Base-by-base conservation (phyloP, 495 filamentous ascomycete genomes). In the Barbatosphaeria neglecta region DNA sequence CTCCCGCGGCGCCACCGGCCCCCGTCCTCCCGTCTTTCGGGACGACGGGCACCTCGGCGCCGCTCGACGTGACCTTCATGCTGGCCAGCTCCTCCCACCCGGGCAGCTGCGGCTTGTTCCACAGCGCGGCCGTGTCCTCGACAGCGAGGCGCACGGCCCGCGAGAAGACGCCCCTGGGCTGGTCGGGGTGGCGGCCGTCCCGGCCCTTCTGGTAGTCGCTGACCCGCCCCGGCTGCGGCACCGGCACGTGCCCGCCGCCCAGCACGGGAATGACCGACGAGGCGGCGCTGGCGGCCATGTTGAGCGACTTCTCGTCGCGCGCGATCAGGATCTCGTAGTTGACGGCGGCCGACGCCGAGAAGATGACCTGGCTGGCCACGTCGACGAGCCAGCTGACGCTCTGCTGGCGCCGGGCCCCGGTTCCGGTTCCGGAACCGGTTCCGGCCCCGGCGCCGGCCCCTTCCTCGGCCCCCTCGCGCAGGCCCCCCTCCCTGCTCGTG, bases 381-480 rank as follows among this genome's bases (percentile, higher is more conserved):
- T 98, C 92, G 35, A 98, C 78, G 22, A 96, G 67, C 93, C 93
- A 98, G 2, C 84, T 84, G 37, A 83, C 75, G 44, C 76, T 81
- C 44, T 74, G 56, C 57, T 38, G 43, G 53, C 22, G 54, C 62
- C 33, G 58, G 54, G 43, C 61, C 54, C n/a, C 53, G 60, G 3
- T 41, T 52, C 50, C 62, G 4, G 35, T 13, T 9, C n/a, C 22
- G 20, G 6, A 22, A 10, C 47, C 33, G 15, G 45, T 43, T 16
- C 55, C 55, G 23, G 52, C 46, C 43, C 49, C 41, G 52, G 41
- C 54, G 24, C 47, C 52, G 18, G 48, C 47, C 19, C 52, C 15
- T 31, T 31, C 27, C 27, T 31, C 27, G 27, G 27, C 27, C 27
- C 9, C 9, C 27, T 10, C 27, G 27, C 15, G 27, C 27, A 31